These are phyloP conservation scores for Fusarium sp. DNA, from an alignment of 2,329 filamentous ascomycete species.

Conservation along the genomic window DNA sequence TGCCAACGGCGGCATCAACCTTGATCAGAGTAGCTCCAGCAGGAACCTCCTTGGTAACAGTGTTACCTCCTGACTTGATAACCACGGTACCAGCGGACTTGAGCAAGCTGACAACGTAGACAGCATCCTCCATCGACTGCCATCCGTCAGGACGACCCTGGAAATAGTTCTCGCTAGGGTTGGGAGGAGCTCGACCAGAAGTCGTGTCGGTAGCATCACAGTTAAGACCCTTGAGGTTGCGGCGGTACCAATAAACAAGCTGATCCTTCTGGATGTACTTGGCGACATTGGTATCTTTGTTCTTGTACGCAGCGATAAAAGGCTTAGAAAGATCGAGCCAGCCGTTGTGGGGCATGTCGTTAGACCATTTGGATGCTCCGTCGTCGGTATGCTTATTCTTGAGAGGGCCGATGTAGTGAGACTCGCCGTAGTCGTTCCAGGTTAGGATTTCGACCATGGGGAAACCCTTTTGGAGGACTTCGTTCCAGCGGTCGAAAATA, in stretches of 20 bases:
- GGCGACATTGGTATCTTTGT: constrained; percentile 54
- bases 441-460: constrained; percentile 63
- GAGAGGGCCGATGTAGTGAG: constrained; percentile 66
- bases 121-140: constrained; percentile 62
- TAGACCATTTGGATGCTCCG: constrained; percentile 63
- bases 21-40: constrained; percentile 53
- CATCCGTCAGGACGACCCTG: constrained; percentile 64
- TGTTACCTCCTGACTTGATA: constrained; percentile 60
- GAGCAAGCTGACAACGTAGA: constrained; percentile 67
- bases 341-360: constrained; percentile 64
- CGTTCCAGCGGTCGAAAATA: constrained; percentile 70
- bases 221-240: constrained; percentile 59
- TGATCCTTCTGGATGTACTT: constrained; percentile 63
- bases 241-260: constrained; percentile 69
- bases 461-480: constrained; percentile 59
- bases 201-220: constrained; percentile 68
- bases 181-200: constrained; percentile 56
- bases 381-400: constrained; percentile 58
- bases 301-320: constrained; percentile 67
- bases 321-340: constrained; percentile 67
- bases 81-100: constrained; percentile 59
- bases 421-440: constrained; percentile 67
- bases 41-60: constrained; percentile 51
- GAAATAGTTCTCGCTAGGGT: constrained; percentile 65
- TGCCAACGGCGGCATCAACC: constrained; percentile 61